Evolutionary conservation across 2,329 filamentous ascomycete species (phyloP).

Genomic region (Penicillium vulpinum): DNA sequence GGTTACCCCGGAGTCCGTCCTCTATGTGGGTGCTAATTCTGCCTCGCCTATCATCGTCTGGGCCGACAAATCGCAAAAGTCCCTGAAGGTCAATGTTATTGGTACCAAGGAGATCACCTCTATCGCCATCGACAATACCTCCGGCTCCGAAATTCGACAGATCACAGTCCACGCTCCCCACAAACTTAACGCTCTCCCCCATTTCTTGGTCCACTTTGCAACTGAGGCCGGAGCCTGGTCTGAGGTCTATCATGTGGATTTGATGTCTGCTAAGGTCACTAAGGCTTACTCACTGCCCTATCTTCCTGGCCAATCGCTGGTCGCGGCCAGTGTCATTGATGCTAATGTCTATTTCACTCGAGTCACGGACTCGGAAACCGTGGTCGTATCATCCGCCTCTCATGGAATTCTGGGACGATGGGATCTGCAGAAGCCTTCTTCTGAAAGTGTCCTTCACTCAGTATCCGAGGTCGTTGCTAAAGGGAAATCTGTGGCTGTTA

Average conservation of each 20-base stretch:
- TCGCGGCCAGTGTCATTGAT: conserved; percentile 74
- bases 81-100: conserved; percentile 48
- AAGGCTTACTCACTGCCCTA: conserved; percentile 79
- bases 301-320: conserved; percentile 67
- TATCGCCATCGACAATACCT: conserved; percentile 42
- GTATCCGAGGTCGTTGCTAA: conserved; percentile 82
- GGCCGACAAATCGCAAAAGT: conserved; percentile 46
- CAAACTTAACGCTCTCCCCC: conserved; percentile 68
- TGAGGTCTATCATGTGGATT: conserved; percentile 80
- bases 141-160: conserved; percentile 52
- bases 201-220: conserved; percentile 82
- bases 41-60: conserved; percentile 47
- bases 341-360: conserved; percentile 88
- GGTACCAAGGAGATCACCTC: conserved; percentile 44
- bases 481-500: conserved; percentile 69
- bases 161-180: conserved; percentile 72
- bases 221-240: conserved; percentile 72
- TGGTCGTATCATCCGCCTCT: conserved; percentile 73
- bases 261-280: conserved; percentile 66
- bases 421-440: conserved; percentile 55
- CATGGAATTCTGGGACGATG: conserved; percentile 75
- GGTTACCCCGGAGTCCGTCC: conserved; percentile 39
- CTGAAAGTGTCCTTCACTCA: conserved; percentile 61
- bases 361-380: conserved; percentile 71
- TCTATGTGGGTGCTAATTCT: conserved; percentile 44